Evolutionary conservation across 2,329 filamentous ascomycete genomes (phyloP).

Genomic region (Knufia petricola): DNA sequence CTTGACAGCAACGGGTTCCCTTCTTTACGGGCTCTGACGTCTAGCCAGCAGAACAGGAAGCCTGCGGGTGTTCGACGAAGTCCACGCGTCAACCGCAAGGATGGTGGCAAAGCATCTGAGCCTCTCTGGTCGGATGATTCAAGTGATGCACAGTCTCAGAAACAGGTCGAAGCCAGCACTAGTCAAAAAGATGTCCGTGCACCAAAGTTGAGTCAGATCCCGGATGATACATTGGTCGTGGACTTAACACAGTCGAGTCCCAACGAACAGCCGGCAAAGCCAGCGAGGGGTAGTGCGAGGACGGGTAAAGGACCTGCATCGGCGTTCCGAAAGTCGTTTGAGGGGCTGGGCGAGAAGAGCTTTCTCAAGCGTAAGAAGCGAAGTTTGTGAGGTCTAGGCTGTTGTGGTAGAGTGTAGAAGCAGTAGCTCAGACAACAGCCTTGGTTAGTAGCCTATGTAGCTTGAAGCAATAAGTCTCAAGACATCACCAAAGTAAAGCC

Average conservation of each 20-base stretch:
- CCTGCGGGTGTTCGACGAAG: not conserved
- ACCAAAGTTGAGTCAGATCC: slow-evolving; percentile 16
- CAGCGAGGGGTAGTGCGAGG: not conserved
- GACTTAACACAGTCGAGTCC: slow-evolving; percentile 33
- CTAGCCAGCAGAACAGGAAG: slow-evolving; percentile 11
- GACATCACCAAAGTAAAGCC: too few species aligned
- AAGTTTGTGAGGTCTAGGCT: slow-evolving; percentile 7
- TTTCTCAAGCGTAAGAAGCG: slow-evolving; percentile 18
- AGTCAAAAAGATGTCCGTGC: slow-evolving; percentile 11
- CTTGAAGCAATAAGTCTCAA: not conserved
- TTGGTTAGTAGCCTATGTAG: too few species aligned
- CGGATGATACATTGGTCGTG: slow-evolving; percentile 24
- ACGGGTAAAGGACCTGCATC: slow-evolving; percentile 1
- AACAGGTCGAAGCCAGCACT: slow-evolving; percentile 14
- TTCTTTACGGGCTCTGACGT: slow-evolving; percentile 15
- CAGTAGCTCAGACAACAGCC: too few species aligned
- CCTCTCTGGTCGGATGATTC: not conserved
- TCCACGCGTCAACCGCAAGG: not conserved
- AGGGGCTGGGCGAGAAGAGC: slow-evolving; percentile 17
- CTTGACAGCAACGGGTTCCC: slow-evolving; percentile 18
- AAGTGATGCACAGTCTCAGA: not conserved
- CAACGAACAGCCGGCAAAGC: slow-evolving; percentile 12
- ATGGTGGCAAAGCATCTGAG: not conserved
- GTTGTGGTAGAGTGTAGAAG: too few species aligned
- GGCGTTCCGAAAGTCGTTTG: slow-evolving; percentile 8